These are phyloP conservation scores for Botrytis aclada DNA, from an alignment of 2,329 filamentous ascomycete genomes.

Conservation along the genomic window DNA sequence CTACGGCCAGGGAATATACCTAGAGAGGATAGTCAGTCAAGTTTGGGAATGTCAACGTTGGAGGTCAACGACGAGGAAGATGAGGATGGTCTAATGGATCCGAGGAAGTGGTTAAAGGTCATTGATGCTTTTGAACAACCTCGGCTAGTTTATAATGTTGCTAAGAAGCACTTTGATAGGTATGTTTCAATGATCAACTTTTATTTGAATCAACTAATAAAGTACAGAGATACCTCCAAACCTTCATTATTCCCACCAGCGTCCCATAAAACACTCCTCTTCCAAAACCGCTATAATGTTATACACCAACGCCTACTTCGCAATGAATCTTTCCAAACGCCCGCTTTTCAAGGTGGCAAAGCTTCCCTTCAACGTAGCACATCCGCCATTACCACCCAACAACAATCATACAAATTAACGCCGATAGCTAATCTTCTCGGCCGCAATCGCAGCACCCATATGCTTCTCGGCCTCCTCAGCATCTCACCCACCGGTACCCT, in stretches of 20 bases:
- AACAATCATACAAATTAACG: conserved; percentile 80
- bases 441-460: conserved; percentile 77
- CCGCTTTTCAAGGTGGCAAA: conserved; percentile 63
- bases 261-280: conserved; percentile 78
- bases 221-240: conserved; percentile 54
- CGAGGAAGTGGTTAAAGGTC: conserved; percentile 79
- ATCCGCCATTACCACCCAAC: conserved; percentile 50
- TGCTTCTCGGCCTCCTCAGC: conserved; percentile 80
- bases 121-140: conserved; percentile 85
- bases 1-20: conserved; percentile 47
- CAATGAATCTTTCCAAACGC: conserved; percentile 89
- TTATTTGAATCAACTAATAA: conserved; percentile 19
- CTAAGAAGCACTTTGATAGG: conserved; percentile 89
- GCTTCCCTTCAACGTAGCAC: conserved; percentile 56
- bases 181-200: conserved; percentile 42
- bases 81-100: conserved; percentile 57
- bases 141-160: conserved; percentile 68
- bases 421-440: conserved; percentile 75
- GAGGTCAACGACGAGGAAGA: conserved; percentile 55
- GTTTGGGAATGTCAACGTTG: conserved; percentile 58
- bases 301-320: conserved; percentile 88
- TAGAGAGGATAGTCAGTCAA: conserved; percentile 62
- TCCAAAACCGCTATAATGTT: conserved; percentile 87
- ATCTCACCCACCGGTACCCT: conserved; percentile 78
- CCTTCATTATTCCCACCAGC: conserved; percentile 72